Evolutionary conservation across 805 yeast genomes (phyloP), one percentile per base, ranked within the genome.

Genomic region (Hanseniaspora taiwanica): DNA sequence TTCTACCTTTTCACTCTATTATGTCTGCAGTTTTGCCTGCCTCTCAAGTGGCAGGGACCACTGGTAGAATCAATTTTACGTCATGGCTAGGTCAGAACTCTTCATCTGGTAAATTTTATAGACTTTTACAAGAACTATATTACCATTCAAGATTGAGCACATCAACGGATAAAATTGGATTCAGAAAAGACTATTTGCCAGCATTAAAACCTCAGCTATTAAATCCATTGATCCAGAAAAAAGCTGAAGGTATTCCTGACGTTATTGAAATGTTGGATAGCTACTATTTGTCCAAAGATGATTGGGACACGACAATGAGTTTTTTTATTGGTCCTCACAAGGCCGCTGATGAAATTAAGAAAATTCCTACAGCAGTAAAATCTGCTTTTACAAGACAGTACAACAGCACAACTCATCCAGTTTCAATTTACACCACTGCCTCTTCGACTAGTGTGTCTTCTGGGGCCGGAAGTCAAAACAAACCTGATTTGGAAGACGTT

Each of bases 51-150:
- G 78, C 83, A 13, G 96, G 96, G 6, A 71, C 69, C 38, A 60
- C 69, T 1, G 81, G 81, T 8, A 66, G 94, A 47, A 75, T 79
- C 40, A 78, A 76, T 59, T 89, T 89, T 62, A 74, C 96, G 0
- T 64, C 79, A 1, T 87, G 87, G 83, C 65, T 89, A 40, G 98
- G 97, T 0, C 89, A 87, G 55, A 82, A 83, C 52, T 84, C 96
- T 17, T 86, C 84, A 59, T 65, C 72, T 13, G 76, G 78, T 63
- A 91, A 91, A 59, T 81, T 74, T 55, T 72, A 68, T 40, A 70
- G 99, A 42, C 56, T 82, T 40, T 65, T 91, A 32, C 95, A 87
- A 48, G 96, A 86, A 52, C 52, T 91, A 40, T 94, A 86, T 46
- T 81, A 89, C 49, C 96, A 87, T 52, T 75, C 93, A 13, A 73